Evolutionary conservation across 169 alveolate species (phyloP).

Genomic region (Eimeria tenella): DNA sequence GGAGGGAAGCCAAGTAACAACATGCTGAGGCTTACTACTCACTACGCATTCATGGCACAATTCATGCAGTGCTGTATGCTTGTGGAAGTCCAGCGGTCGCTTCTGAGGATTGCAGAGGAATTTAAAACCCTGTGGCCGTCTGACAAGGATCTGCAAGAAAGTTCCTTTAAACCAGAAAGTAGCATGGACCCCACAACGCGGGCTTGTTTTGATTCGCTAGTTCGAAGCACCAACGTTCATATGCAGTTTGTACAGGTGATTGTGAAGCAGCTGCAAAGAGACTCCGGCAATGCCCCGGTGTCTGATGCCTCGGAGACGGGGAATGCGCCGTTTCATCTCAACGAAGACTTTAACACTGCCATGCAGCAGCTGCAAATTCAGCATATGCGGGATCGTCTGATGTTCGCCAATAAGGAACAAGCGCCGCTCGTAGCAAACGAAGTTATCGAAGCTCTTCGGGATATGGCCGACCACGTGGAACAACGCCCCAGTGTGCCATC

Average conservation of each 20-base stretch:
- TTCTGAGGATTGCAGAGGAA: slow-evolving; percentile 59
- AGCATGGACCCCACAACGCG: slow-evolving; percentile 64
- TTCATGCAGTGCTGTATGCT: slow-evolving; percentile 80
- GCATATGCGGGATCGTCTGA: slow-evolving; percentile 38
- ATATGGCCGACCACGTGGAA: slow-evolving; percentile 35
- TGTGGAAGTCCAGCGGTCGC: slow-evolving; percentile 74
- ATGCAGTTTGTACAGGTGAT: slow-evolving; percentile 78
- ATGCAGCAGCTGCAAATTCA: slow-evolving; percentile 67
- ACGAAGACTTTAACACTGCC: slow-evolving; percentile 23
- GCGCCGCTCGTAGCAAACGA: slow-evolving; percentile 35
- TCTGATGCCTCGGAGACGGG: background rate
- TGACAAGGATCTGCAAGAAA: slow-evolving; percentile 30
- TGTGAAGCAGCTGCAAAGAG: slow-evolving; percentile 74
- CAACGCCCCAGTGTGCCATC: background rate
- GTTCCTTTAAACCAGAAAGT: slow-evolving; percentile 30
- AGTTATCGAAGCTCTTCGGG: slow-evolving; percentile 35
- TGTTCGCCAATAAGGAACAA: slow-evolving; percentile 9
- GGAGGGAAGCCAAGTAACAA: slow-evolving; percentile 29
- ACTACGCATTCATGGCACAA: slow-evolving; percentile 79
- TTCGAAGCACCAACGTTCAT: slow-evolving; percentile 69
- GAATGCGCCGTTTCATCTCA: slow-evolving; percentile 36
- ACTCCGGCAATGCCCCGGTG: background rate
- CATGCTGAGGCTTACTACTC: slow-evolving; percentile 69
- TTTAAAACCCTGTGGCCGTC: slow-evolving; percentile 61
- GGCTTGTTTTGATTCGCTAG: slow-evolving; percentile 74